These are phyloP conservation scores for Penicillium bialowiezense DNA, from an alignment of 495 filamentous ascomycete species.

Conservation along the genomic window DNA sequence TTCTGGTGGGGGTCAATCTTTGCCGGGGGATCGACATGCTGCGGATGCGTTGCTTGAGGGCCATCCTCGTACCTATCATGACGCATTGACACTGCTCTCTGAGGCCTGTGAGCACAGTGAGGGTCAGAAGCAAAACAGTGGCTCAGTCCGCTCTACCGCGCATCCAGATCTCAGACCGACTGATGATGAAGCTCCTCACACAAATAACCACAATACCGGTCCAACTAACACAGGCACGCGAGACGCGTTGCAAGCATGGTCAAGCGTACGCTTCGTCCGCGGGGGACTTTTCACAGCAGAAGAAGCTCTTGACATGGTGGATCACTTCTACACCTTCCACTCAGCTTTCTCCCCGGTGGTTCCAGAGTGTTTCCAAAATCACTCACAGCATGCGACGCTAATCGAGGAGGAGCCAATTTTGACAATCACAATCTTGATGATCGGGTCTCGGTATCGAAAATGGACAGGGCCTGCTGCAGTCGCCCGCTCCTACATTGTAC, in stretches of 20 bases:
- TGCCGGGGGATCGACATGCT: slow-evolving; percentile 24
- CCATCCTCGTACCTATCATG: slow-evolving; percentile 6
- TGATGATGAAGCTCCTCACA: neutral
- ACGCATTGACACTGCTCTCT: slow-evolving; percentile 5
- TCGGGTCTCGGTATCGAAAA: slow-evolving; percentile 68
- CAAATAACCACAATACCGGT: neutral
- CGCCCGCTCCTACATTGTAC: slow-evolving; percentile 72
- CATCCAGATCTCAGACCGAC: neutral
- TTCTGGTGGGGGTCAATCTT: neutral
- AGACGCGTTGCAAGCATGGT: slow-evolving; percentile 69
- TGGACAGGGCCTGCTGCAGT: slow-evolving; percentile 64
- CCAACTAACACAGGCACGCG: slow-evolving; percentile 9
- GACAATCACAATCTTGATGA: slow-evolving; percentile 71
- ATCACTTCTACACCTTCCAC: slow-evolving; percentile 72
- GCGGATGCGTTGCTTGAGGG: slow-evolving; percentile 2
- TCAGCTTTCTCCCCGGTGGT: slow-evolving; percentile 77
- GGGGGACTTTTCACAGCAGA: slow-evolving; percentile 84
- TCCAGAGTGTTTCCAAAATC: slow-evolving; percentile 63
- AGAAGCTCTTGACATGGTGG: slow-evolving; percentile 49
- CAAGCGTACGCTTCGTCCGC: slow-evolving; percentile 73
- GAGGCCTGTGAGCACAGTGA: slow-evolving; percentile 3
- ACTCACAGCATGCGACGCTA: slow-evolving; percentile 59
- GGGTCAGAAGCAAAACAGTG: neutral
- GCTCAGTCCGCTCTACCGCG: neutral
- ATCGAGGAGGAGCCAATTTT: slow-evolving; percentile 77